Percentiles rank a stretch among this genome's conserved stretches.
Conservation (phyloP, 2,329 filamentous ascomycete species). For the Monosporascus sp. region DNA sequence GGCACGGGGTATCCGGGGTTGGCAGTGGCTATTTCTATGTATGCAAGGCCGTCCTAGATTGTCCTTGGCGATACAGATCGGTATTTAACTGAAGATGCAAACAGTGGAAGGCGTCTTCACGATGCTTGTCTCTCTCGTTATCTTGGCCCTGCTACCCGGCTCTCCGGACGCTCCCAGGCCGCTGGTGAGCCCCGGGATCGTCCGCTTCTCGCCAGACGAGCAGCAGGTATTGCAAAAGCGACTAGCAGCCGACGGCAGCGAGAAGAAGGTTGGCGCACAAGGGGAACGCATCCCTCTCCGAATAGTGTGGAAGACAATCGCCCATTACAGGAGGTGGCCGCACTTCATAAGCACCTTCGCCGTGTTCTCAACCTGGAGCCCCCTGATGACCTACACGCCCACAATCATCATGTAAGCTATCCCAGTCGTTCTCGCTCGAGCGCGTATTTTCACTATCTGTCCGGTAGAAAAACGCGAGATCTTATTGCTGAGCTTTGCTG, state of each 20-base stretch:
- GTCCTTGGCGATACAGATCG: neutral
- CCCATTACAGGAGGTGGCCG: conserved; percentile 41
- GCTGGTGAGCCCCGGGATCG: conserved; percentile 31
- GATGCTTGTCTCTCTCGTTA: conserved; percentile 30
- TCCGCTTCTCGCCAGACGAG: conserved; percentile 31
- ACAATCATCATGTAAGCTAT: conserved; percentile 34
- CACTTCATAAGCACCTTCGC: conserved; percentile 44
- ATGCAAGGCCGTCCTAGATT: conserved; percentile 4
- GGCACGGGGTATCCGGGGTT: conserved; percentile 33
- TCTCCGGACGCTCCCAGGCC: conserved; percentile 35
- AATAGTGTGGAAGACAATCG: conserved; percentile 38
- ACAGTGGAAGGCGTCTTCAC: conserved; percentile 41
- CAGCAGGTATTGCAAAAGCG: conserved; percentile 28
- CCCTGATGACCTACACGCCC: conserved; percentile 46
- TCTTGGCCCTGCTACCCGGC: conserved; percentile 38
- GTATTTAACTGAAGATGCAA: neutral
- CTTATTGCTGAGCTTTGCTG: neutral
- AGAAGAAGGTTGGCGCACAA: conserved; percentile 27
- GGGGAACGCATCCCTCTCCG: conserved; percentile 31
- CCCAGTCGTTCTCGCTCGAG: neutral
- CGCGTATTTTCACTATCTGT: neutral
- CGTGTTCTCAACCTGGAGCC: conserved; percentile 48
- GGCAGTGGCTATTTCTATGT: conserved; percentile 46
- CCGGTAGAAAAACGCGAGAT: too few species aligned
- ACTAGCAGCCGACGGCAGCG: conserved; percentile 28